Percentiles rank a stretch among this genome's conserved stretches.
These are phyloP conservation scores for Nectriaceae sp. DNA, from an alignment of 2,329 filamentous ascomycete genomes.

Conservation along the genomic window DNA sequence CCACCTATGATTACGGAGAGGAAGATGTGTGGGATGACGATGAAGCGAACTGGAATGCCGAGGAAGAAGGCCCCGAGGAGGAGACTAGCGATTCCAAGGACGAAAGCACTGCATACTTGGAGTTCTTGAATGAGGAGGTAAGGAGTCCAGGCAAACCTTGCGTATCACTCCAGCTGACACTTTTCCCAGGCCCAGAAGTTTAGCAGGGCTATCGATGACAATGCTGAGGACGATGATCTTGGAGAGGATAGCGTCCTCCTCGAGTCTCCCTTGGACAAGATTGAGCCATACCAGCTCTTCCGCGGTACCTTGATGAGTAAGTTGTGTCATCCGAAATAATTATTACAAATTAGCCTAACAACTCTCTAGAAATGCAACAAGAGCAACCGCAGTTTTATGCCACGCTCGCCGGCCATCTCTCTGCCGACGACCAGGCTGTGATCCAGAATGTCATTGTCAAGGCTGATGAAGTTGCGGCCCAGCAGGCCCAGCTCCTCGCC, in stretches of 20 bases:
- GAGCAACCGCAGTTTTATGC: slow-evolving; percentile 89
- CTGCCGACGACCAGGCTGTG: slow-evolving; percentile 76
- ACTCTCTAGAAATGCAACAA: slow-evolving; percentile 72
- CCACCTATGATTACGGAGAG: slow-evolving; percentile 63
- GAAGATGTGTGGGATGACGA: slow-evolving; percentile 85
- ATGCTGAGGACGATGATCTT: slow-evolving; percentile 79
- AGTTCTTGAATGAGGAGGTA: slow-evolving; percentile 92
- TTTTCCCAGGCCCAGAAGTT: slow-evolving; percentile 74
- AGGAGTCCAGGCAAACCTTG: too few relatives aligned
- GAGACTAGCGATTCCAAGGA: slow-evolving; percentile 71
- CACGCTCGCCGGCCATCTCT: slow-evolving; percentile 75
- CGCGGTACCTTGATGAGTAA: slow-evolving; percentile 78
- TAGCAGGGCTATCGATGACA: slow-evolving; percentile 64
- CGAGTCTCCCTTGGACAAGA: slow-evolving; percentile 91
- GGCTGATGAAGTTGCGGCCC: slow-evolving; percentile 45
- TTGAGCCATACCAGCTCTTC: slow-evolving; percentile 93
- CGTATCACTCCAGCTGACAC: neutral
- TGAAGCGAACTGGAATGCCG: slow-evolving; percentile 77
- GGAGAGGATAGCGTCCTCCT: slow-evolving; percentile 90
- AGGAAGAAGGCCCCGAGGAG: slow-evolving; percentile 70
- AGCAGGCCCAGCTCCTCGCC: slow-evolving; percentile 30
- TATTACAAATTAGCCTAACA: neutral
- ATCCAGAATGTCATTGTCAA: slow-evolving; percentile 78
- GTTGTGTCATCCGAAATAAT: slow-evolving; percentile 37
- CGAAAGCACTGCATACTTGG: slow-evolving; percentile 90